phyloP scores from a whole-genome alignment of 768 basidiomycete genomes.

The Termitomyces sp. region DNA sequence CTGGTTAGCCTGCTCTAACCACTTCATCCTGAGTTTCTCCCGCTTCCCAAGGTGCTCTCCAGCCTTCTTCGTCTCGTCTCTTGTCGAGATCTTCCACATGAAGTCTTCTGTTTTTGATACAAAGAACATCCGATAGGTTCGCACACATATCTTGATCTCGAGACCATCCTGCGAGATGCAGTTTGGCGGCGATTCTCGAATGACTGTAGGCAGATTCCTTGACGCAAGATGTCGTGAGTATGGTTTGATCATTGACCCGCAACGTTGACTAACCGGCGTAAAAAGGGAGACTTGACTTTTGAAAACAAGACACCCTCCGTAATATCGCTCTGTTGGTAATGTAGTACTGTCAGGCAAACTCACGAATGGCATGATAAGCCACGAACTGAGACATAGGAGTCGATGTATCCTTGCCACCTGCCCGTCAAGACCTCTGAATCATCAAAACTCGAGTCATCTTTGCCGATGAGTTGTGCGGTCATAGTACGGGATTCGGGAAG shows the following conservation, averaged over 20 bases:
- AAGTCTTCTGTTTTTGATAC: constrained; percentile 65
- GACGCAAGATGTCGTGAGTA: constrained; percentile 1
- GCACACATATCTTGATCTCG: constrained; percentile 81
- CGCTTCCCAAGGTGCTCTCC: constrained; percentile 24
- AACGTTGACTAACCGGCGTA: constrained; percentile 48
- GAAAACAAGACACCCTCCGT: constrained; percentile 46
- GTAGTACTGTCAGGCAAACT: not conserved
- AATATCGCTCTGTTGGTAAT: constrained; percentile 41
- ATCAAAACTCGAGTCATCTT: constrained; percentile 71
- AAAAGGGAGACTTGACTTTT: constrained; percentile 53
- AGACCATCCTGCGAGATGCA: constrained; percentile 53
- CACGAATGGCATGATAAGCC: not conserved
- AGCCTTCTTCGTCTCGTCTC: constrained; percentile 33
- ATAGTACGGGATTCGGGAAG: constrained; percentile 59
- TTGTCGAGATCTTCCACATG: constrained; percentile 40
- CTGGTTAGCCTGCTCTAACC: constrained; percentile 25
- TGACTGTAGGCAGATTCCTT: constrained; percentile 36
- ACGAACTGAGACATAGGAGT: constrained; percentile 65
- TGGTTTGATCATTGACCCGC: not conserved
- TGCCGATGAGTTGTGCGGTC: constrained; percentile 73
- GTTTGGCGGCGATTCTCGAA: constrained; percentile 34
- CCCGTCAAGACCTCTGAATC: constrained; percentile 73
- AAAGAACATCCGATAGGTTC: constrained; percentile 79
- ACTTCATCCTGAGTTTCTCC: constrained; percentile 28
- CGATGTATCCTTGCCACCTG: constrained; percentile 77